phyloP scores from a whole-genome alignment of 768 basidiomycete species.

The Lactarius evosmus region DNA sequence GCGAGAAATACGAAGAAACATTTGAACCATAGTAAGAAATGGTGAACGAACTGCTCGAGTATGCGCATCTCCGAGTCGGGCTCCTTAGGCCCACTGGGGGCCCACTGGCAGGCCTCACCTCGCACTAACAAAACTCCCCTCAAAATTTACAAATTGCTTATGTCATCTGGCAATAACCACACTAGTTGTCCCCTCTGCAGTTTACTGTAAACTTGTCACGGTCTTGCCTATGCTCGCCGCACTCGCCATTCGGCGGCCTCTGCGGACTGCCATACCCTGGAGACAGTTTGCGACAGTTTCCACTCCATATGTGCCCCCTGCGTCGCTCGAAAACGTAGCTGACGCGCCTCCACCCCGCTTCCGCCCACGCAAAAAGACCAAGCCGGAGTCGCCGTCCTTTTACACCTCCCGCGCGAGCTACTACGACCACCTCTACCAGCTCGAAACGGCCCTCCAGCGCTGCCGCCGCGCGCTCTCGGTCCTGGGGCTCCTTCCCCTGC shows the following conservation, averaged over 20 bases:
- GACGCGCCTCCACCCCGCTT: slow-evolving; percentile 11
- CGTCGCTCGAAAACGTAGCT: slow-evolving; percentile 30
- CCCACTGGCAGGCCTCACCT: too few relatives aligned
- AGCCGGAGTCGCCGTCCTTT: slow-evolving; percentile 72
- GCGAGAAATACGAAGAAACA: too few relatives aligned
- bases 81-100: too few relatives aligned
- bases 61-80: too few relatives aligned
- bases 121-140: too few relatives aligned
- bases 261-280: background rate
- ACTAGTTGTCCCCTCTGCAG: background rate
- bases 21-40: too few relatives aligned
- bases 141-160: too few relatives aligned
- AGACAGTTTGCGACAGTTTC: slow-evolving; percentile 30
- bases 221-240: slow-evolving; percentile 1
- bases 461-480: slow-evolving; percentile 58
- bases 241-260: slow-evolving; percentile 8
- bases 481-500: slow-evolving; percentile 75
- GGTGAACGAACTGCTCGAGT: too few relatives aligned
- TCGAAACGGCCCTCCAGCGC: slow-evolving; percentile 60
- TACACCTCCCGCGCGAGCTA: slow-evolving; percentile 78
- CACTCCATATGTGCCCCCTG: slow-evolving; percentile 33
- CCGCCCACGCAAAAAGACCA: slow-evolving; percentile 25
- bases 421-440: slow-evolving; percentile 64
- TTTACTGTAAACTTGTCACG: background rate
- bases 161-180: too few relatives aligned